phyloP scores from a whole-genome alignment of 2,329 filamentous ascomycete species.

The Pyrenochaeta sp. region DNA sequence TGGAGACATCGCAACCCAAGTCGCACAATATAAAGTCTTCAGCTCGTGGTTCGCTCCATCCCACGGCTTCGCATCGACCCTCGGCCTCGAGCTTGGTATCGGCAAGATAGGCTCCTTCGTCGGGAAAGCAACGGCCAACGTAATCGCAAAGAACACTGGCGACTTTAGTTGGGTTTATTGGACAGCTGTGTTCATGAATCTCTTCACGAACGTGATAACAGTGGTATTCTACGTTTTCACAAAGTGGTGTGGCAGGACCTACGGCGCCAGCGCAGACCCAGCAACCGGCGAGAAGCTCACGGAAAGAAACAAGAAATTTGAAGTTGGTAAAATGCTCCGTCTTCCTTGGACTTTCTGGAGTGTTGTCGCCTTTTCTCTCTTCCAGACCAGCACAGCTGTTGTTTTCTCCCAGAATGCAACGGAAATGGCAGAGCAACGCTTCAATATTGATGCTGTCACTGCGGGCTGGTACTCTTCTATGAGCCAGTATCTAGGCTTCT shows the following conservation, averaged over 20 bases:
- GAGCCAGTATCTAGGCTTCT: slow-evolving; percentile 65
- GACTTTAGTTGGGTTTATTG: slow-evolving; percentile 71
- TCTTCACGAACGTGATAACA: slow-evolving; percentile 68
- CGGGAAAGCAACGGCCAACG: slow-evolving; percentile 67
- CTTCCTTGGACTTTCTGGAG: slow-evolving; percentile 69
- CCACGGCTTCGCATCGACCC: slow-evolving; percentile 68
- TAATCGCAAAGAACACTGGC: slow-evolving; percentile 65
- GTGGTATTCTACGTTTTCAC: slow-evolving; percentile 66
- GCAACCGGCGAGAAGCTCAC: slow-evolving; percentile 68
- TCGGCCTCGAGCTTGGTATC: slow-evolving; percentile 68
- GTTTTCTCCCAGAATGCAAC: slow-evolving; percentile 68
- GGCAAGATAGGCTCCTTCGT: slow-evolving; percentile 70
- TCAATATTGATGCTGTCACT: slow-evolving; percentile 62
- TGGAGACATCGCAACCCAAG: slow-evolving; percentile 70
- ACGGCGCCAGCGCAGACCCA: slow-evolving; percentile 58
- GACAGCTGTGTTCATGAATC: slow-evolving; percentile 69
- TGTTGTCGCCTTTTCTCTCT: slow-evolving; percentile 64
- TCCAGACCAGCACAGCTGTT: slow-evolving; percentile 65
- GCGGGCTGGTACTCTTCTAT: slow-evolving; percentile 70
- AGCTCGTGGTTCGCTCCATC: slow-evolving; percentile 71
- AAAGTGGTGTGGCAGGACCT: slow-evolving; percentile 59
- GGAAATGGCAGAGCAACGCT: slow-evolving; percentile 67
- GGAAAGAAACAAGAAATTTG: slow-evolving; percentile 67
- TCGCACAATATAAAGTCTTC: slow-evolving; percentile 72
- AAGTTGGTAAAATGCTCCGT: slow-evolving; percentile 63